Conservation (phyloP, 164 flowering plant species). For the Annona squamosa region DNA sequence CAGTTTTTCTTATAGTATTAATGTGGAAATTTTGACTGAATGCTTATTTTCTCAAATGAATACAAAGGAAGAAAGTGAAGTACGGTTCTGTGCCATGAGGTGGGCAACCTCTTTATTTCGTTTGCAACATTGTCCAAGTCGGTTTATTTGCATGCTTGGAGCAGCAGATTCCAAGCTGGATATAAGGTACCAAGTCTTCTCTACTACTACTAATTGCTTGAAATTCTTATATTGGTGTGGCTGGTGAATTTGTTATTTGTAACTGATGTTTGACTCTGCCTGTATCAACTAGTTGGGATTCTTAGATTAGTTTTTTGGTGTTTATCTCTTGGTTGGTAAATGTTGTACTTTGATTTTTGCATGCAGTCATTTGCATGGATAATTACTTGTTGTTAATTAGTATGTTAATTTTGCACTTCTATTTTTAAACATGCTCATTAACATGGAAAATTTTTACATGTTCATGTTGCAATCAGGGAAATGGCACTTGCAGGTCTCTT, state of each 20-base stretch:
- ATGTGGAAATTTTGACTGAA: background rate
- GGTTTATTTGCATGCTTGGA: conserved; percentile 89
- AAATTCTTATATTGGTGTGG: background rate
- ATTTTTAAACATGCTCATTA: background rate
- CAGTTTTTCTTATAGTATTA: background rate
- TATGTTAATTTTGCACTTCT: background rate
- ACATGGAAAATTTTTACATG: background rate
- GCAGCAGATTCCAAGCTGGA: conserved; percentile 86
- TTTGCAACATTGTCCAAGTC: conserved; percentile 81
- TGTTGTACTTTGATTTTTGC: too few relatives aligned
- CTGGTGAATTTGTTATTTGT: background rate
- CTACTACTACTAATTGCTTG: conserved; percentile 1
- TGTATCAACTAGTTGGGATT: background rate
- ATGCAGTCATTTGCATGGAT: background rate
- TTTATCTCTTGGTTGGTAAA: too few relatives aligned
- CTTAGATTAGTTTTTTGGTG: too few relatives aligned
- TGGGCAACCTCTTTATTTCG: conserved; percentile 90
- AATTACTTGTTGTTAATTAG: background rate
- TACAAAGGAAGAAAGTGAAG: conserved; percentile 83
- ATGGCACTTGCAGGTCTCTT: conserved; percentile 89
- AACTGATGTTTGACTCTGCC: background rate
- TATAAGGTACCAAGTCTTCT: conserved; percentile 55
- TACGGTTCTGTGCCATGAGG: conserved; percentile 89
- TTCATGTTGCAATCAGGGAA: conserved; percentile 43
- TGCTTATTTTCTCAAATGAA: background rate